Evolutionary conservation across 2,329 filamentous ascomycete genomes (phyloP).

Genomic region (Aspergillus hiratsukae): DNA sequence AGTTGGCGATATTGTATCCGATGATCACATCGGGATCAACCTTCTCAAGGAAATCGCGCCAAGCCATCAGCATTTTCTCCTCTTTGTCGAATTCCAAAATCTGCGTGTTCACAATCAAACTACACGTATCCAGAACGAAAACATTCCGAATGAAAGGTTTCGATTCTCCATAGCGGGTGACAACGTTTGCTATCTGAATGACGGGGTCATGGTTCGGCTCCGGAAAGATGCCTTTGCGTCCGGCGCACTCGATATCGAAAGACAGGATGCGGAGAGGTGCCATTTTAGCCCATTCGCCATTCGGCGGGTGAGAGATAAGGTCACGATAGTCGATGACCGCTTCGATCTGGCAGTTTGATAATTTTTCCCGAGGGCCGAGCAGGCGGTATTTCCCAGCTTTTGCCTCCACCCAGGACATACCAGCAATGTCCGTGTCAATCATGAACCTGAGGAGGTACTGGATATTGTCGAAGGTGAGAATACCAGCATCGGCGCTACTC

Average conservation of each 20-base stretch:
- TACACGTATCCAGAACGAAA: slow-evolving; percentile 89
- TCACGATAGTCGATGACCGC: slow-evolving; percentile 77
- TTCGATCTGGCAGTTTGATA: slow-evolving; percentile 96
- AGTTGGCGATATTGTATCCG: slow-evolving; percentile 98
- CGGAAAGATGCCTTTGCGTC: slow-evolving; percentile 94
- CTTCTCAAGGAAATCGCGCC: slow-evolving; percentile 83
- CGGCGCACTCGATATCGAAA: slow-evolving; percentile 98
- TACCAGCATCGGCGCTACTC: slow-evolving; percentile 64
- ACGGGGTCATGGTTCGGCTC: slow-evolving; percentile 89
- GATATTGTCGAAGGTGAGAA: slow-evolving; percentile 92
- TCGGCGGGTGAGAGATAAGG: slow-evolving; percentile 78
- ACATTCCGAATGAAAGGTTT: slow-evolving; percentile 97
- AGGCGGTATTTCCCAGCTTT: slow-evolving; percentile 69
- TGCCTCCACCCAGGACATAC: slow-evolving; percentile 97
- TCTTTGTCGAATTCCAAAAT: slow-evolving; percentile 79
- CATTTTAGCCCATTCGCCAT: slow-evolving; percentile 97
- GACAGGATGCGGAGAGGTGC: slow-evolving; percentile 87
- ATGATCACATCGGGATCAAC: slow-evolving; percentile 97
- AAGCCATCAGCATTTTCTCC: slow-evolving; percentile 83
- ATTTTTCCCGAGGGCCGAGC: slow-evolving; percentile 60
- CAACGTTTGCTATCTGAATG: slow-evolving; percentile 96
- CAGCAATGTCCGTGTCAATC: slow-evolving; percentile 90
- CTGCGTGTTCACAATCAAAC: slow-evolving; percentile 90
- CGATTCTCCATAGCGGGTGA: slow-evolving; percentile 88
- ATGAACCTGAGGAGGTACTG: slow-evolving; percentile 95